Evolutionary conservation across 2,329 filamentous ascomycete genomes (phyloP).

Genomic region (Colletotrichum incanum): DNA sequence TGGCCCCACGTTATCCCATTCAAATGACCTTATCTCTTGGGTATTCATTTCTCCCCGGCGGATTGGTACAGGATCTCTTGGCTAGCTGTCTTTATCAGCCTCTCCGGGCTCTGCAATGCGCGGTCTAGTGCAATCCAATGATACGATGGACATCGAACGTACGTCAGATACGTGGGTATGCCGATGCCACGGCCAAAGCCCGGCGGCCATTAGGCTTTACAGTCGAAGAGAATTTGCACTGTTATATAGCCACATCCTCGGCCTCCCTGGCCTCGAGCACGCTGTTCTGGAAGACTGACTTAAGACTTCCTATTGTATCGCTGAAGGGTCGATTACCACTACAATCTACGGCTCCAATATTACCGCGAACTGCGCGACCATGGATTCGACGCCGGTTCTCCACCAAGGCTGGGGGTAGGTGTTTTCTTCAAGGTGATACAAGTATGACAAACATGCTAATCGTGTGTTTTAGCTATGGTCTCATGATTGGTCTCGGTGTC

Average conservation of each 20-base stretch:
- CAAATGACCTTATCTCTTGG: slow-evolving; percentile 41
- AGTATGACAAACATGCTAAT: neutral
- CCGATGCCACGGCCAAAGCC: slow-evolving; percentile 1
- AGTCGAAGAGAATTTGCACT: neutral
- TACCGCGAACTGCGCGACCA: neutral
- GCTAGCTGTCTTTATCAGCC: slow-evolving; percentile 7
- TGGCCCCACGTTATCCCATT: slow-evolving; percentile 23
- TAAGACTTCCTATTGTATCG: neutral
- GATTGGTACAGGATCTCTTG: slow-evolving; percentile 2
- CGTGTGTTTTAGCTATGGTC: slow-evolving; percentile 28
- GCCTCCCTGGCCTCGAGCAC: too few species aligned
- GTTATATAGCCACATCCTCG: slow-evolving; percentile 11
- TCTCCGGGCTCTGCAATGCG: neutral
- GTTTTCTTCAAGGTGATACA: neutral
- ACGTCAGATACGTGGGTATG: slow-evolving; percentile 4
- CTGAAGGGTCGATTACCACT: neutral
- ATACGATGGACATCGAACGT: neutral
- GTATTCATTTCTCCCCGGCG: neutral
- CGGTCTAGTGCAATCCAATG: neutral
- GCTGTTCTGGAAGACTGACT: neutral
- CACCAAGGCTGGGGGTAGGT: slow-evolving; percentile 43
- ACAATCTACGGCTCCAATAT: neutral
- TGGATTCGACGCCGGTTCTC: slow-evolving; percentile 40
- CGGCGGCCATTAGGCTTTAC: slow-evolving; percentile 10
- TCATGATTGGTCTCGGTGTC: slow-evolving; percentile 42